Evolutionary conservation across 257 asterid genomes (phyloP), one percentile per base, ranked within the genome.

Genomic region (Solanum chaucha): DNA sequence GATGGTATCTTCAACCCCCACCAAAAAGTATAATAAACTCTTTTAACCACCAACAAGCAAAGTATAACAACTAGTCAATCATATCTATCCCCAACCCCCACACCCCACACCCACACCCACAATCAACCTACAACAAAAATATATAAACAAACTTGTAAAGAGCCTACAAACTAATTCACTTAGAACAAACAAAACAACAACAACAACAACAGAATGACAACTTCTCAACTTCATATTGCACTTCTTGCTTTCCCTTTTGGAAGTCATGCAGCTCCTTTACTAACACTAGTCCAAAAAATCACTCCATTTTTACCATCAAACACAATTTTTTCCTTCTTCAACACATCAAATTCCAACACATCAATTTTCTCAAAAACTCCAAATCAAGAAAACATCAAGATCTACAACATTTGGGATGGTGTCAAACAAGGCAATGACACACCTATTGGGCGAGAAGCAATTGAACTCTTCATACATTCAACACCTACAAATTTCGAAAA

Each of bases 231-330:
- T 58, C 98, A 94, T n/a, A 78, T 96, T 5, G 98, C 92, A 8
- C 93, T 94, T 51, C 92, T 96, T 36, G 92, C 99, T 19, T 96
- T 96, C 88, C 99, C 99, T 5, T 94, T 94, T 89, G 98, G 93
- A 86, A 88, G 97, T 2, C 99, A 94, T 89, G 96, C 98, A 6
- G 92, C 92, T 3, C 94, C 96, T 0, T 86, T 94, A 4, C 92
- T 94, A 59, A 58, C 87, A 77, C 91, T 96, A 2, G 93, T 92
- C 20, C 91, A 73, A 46, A 89, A 90, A 71, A 88, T 96, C 4
- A 93, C 98, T 5, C 88, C 92, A 73, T 74, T 94, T 0, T 58
- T 94, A 36, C 94, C 85, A 15, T 46, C 95, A 1, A 38, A 32
- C 11, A 51, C 89, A 0, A 89, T 34, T 0, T 94, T 93, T 24